phyloP scores from a whole-genome alignment of 2,329 filamentous ascomycete species.

The Cryoendolithus antarcticus region DNA sequence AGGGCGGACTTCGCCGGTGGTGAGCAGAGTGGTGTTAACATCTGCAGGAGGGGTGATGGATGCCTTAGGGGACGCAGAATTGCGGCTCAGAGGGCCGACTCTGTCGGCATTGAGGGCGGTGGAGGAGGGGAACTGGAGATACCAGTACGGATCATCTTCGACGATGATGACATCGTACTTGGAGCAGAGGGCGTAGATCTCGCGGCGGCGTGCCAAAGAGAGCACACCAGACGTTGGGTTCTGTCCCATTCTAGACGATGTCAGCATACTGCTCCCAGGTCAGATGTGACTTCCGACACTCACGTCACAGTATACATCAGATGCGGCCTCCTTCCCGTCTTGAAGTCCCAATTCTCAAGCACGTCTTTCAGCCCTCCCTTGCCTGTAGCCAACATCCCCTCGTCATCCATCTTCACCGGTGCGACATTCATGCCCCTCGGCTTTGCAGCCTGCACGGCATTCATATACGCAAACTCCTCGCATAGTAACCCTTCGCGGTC shows the following conservation, averaged over 20 bases:
- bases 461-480: conserved; percentile 73
- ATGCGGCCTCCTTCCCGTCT: conserved; percentile 63
- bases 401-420: conserved; percentile 61
- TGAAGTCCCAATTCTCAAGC: conserved; percentile 67
- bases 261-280: conserved; percentile 5
- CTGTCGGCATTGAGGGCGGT: conserved; percentile 27
- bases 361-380: conserved; percentile 65
- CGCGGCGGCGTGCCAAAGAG: conserved; percentile 58
- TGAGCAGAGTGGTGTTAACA: conserved; percentile 17
- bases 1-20: conserved; percentile 38
- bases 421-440: conserved; percentile 63
- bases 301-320: conserved; percentile 83
- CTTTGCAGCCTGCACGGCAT: conserved; percentile 52
- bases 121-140: conserved; percentile 74
- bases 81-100: conserved; percentile 12
- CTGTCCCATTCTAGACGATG: conserved; percentile 56
- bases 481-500: conserved; percentile 66
- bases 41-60: conserved; percentile 15
- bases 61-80: conserved; percentile 25
- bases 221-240: conserved; percentile 75
- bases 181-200: conserved; percentile 69
- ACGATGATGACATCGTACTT: conserved; percentile 68
- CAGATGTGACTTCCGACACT: conserved; percentile 27
- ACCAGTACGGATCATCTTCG: conserved; percentile 95
- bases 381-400: conserved; percentile 67